Evolutionary conservation across 106 monocot species (phyloP), one percentile per base, ranked within the genome.

Genomic region (Acorus calamus): DNA sequence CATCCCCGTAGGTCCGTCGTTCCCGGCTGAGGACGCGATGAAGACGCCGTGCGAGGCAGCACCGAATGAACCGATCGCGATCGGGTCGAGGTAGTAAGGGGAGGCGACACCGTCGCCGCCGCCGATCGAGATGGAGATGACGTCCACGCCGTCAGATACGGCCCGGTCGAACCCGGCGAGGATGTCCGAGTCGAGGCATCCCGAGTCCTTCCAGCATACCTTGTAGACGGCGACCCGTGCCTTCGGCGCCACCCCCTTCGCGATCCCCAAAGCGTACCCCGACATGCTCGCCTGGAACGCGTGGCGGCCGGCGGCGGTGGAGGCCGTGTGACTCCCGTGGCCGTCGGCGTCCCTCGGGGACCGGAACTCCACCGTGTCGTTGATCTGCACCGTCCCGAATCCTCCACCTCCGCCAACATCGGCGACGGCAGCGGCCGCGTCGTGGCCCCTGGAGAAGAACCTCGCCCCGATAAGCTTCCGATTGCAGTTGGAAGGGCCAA

Each of bases 111-210:
- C 94, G 13, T 85, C 90, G 2, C 94, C 90, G 0, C 94, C 87
- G 14, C 94, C 94, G 44, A 96, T 96, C 4, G 90, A 90, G 4
- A 96, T 80, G 4, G 94, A 96, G 53, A 96, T 74, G 52, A 96
- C 87, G 54, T 96, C 87, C 4, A 86, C 94, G 51, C 94, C 94
- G 67, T 96, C 94, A 4, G 90, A 62, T 2, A 96, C 90, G 4
- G 94, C 94, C 44, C 72, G 42, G 51, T 96, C 94, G 76, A 96
- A 96, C 3, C 87, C 94, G 56, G 94, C 94, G 44, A 96, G 82
- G 14, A 96, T 96, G 66, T 96, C 94, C 51, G 94, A 96, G 71
- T 96, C 94, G n/a, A 96, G 62, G 52, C 94, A 96, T 8, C 94
- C 94, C 3, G 87, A 62, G 3, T 74, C 80, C 66, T 78, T 86